Evolutionary conservation across 225 moss, liverwort and hornwort species (phyloP).

Genomic region (Antitrichia curtipendula): DNA sequence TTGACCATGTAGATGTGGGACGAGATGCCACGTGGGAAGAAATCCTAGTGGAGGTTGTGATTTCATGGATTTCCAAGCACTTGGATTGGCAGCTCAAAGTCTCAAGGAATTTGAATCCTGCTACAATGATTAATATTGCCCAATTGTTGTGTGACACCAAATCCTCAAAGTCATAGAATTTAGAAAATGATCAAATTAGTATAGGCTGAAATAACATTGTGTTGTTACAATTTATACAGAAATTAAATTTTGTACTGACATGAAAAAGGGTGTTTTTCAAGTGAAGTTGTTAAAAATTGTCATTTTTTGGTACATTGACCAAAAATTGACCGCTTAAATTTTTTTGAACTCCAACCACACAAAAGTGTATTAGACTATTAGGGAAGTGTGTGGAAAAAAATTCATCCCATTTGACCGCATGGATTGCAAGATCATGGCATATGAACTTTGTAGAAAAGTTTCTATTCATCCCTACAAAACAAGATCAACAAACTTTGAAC

Average conservation of each 20-base stretch:
- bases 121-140: neutral
- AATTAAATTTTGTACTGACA: neutral
- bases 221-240: neutral
- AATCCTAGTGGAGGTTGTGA: neutral
- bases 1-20: neutral
- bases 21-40: neutral
- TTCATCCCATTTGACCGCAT: rapidly evolving
- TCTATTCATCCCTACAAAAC: neutral
- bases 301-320: neutral
- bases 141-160: neutral
- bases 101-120: neutral
- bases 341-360: neutral
- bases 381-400: too few species aligned
- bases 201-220: neutral
- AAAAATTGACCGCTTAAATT: neutral
- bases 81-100: neutral
- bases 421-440: neutral
- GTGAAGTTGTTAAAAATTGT: neutral
- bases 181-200: neutral
- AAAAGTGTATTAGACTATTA: neutral
- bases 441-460: neutral
- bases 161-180: neutral
- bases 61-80: neutral
- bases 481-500: neutral
- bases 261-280: neutral